A percentile compares a stretch with the other conserved stretches of the same genome.
Evolutionary conservation across 345 rosid species (phyloP).

Genomic region (Cardamine chenopodiifolia): DNA sequence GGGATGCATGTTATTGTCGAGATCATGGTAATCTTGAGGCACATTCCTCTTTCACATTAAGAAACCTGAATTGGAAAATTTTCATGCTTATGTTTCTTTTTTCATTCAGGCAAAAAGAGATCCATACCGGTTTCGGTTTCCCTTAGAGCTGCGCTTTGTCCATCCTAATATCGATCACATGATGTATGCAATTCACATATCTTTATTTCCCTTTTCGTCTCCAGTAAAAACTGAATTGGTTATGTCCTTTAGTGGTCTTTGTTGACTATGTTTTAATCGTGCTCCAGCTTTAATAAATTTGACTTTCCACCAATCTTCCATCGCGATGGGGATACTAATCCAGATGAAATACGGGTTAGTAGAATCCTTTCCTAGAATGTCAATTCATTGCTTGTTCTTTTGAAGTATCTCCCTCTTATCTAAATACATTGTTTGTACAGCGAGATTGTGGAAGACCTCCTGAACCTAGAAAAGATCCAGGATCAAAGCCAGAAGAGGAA

Average conservation of each 20-base stretch:
- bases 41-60: constrained; percentile 14
- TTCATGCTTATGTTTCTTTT: constrained; percentile 22
- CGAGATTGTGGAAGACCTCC: constrained; percentile 94
- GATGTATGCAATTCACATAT: constrained; percentile 58
- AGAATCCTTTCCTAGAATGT: constrained; percentile 19
- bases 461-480: constrained; percentile 78
- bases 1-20: constrained; percentile 94
- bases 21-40: constrained; percentile 65
- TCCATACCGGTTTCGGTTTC: constrained; percentile 91
- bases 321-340: constrained; percentile 76
- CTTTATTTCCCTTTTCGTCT: constrained; percentile 17
- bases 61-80: neutral
- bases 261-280: constrained; percentile 22
- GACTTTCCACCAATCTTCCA: constrained; percentile 90
- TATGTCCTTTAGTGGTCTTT: constrained; percentile 18
- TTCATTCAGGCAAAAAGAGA: constrained; percentile 84
- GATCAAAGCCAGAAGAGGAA: constrained; percentile 77
- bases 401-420: constrained; percentile 15
- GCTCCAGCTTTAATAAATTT: constrained; percentile 82
- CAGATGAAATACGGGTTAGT: constrained; percentile 77
- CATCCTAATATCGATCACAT: constrained; percentile 90
- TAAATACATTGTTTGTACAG: constrained; percentile 45
- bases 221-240: constrained; percentile 1
- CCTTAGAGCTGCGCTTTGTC: constrained; percentile 89
- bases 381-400: neutral